phyloP scores from a whole-genome alignment of 148 eudicot genomes.

The Polygonum aviculare region DNA sequence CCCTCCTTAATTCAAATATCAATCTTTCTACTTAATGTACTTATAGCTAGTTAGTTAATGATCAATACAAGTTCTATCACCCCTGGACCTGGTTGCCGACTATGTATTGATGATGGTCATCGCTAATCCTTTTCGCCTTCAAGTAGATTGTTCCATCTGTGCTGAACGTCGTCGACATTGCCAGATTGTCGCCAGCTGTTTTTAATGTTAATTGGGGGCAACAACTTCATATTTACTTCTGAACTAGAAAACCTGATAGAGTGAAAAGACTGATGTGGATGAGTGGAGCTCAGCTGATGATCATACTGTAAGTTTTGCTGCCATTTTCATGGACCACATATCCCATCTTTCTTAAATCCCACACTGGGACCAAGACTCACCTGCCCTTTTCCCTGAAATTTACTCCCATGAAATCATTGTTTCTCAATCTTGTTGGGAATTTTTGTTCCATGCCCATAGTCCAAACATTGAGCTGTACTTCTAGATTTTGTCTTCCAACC shows the following conservation, averaged over 20 bases:
- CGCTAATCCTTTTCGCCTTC: background rate
- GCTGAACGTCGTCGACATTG: background rate
- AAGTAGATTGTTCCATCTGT: background rate
- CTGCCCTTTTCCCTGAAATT: background rate
- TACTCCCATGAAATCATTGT: background rate
- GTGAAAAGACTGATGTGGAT: background rate
- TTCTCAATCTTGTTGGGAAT: conserved; percentile 1
- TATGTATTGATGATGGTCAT: background rate
- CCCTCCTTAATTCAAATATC: conserved; percentile 21
- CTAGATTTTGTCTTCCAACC: background rate
- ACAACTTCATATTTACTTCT: background rate
- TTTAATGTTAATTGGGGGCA: background rate
- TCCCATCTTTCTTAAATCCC: background rate
- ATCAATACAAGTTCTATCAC: too few relatives aligned
- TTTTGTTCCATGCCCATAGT: background rate
- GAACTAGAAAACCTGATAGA: background rate
- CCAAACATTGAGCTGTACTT: background rate
- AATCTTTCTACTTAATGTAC: background rate
- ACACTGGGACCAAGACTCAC: background rate
- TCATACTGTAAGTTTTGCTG: background rate
- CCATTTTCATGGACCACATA: background rate
- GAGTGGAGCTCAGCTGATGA: background rate
- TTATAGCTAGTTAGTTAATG: background rate
- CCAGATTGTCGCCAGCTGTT: conserved; percentile 2
- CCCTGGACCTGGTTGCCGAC: background rate